A percentile compares a stretch with the other conserved stretches of the same genome.
Evolutionary conservation across 257 asterid genomes (phyloP).

Genomic region (Fraxinus anomala): DNA sequence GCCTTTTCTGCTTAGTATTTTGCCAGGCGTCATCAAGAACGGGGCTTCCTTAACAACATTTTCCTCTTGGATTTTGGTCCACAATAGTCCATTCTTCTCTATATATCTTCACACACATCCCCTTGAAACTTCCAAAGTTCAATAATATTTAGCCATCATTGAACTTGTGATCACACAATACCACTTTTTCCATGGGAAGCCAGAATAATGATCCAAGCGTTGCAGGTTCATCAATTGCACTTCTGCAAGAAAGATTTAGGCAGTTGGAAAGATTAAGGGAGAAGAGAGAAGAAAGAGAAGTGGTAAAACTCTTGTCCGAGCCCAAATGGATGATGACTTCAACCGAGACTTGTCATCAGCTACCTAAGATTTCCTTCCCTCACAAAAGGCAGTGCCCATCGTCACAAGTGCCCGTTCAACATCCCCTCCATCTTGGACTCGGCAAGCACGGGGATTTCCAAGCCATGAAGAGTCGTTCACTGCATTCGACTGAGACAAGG

Average conservation of each 20-base stretch:
- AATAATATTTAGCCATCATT: not conserved
- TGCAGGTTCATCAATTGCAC: slow-evolving; percentile 36
- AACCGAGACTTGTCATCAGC: not conserved
- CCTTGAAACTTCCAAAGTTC: slow-evolving; percentile 6
- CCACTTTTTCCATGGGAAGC: slow-evolving; percentile 30
- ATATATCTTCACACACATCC: slow-evolving; percentile 14
- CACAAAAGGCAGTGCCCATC: not conserved
- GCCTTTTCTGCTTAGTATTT: not conserved
- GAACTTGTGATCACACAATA: not conserved
- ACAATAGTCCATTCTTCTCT: not conserved
- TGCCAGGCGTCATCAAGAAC: not conserved
- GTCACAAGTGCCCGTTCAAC: slow-evolving; percentile 9
- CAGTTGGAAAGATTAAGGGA: slow-evolving; percentile 33
- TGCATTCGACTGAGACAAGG: slow-evolving; percentile 7
- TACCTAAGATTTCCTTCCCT: not conserved
- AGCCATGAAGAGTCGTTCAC: not conserved
- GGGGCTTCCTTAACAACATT: not conserved
- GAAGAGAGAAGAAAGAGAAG: slow-evolving; percentile 22
- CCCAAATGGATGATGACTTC: slow-evolving; percentile 11
- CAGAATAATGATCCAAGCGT: slow-evolving; percentile 14
- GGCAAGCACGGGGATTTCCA: slow-evolving; percentile 11
- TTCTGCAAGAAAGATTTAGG: slow-evolving; percentile 43
- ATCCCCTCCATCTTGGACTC: slow-evolving; percentile 26
- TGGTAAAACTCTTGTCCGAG: slow-evolving; percentile 7
- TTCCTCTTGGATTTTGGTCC: slow-evolving; percentile 25